These are phyloP conservation scores for Colletotrichum godetiae DNA, from an alignment of 2,329 filamentous ascomycete genomes.

Conservation along the genomic window DNA sequence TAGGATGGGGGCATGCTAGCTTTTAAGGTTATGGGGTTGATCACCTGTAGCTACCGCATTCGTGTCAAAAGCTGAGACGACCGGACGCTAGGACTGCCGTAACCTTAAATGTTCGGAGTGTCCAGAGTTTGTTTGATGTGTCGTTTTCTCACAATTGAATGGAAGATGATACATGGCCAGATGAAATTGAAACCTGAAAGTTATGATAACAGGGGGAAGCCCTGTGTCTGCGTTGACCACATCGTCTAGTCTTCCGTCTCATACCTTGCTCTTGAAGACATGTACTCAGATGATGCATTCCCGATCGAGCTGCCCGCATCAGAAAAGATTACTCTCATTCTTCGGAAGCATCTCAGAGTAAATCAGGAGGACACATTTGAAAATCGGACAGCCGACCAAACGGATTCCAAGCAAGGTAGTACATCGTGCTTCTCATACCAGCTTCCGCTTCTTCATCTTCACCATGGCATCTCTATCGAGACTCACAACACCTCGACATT, in stretches of 20 bases:
- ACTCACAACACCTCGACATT: slow-evolving; percentile 39
- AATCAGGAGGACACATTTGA: not conserved
- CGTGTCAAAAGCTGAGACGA: not conserved
- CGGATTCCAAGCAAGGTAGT: not conserved
- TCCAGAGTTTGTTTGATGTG: not conserved
- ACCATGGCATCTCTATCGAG: slow-evolving; percentile 39
- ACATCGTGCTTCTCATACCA: not conserved
- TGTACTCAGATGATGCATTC: no score
- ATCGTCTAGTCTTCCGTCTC: not conserved
- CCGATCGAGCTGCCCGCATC: no score
- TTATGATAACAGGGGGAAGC: not conserved
- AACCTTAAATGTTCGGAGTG: not conserved
- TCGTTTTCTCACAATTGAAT: not conserved
- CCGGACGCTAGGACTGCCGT: not conserved
- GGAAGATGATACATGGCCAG: not conserved
- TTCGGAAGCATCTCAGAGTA: not conserved
- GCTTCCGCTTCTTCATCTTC: slow-evolving; percentile 21
- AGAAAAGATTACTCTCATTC: not conserved
- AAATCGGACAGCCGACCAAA: not conserved
- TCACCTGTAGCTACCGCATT: not conserved
- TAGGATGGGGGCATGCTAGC: not conserved
- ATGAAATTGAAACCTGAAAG: not conserved
- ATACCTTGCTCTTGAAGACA: not conserved
- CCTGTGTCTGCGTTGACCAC: not conserved
- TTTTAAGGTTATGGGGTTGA: not conserved